These are phyloP conservation scores for Trichoderma pleuroti DNA, from an alignment of 2,329 filamentous ascomycete species.

Conservation along the genomic window DNA sequence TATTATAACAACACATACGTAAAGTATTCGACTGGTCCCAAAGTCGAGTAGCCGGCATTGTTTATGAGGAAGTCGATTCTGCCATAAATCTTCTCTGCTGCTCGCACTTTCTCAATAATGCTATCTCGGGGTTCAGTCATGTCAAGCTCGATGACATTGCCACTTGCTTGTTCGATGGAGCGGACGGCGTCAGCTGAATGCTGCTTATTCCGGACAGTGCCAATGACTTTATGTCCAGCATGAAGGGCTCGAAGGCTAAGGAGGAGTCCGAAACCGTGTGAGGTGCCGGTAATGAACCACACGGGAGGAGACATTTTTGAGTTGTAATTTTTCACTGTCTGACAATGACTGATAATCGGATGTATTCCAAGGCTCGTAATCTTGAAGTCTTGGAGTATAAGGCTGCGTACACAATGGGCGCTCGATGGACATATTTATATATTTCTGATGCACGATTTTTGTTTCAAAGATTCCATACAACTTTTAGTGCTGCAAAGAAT, in stretches of 20 bases:
- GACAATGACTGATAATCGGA: no score
- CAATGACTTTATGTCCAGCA: neutral
- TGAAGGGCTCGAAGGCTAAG: neutral
- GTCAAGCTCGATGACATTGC: neutral
- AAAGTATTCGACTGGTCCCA: neutral
- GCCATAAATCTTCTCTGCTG: neutral
- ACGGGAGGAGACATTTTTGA: neutral
- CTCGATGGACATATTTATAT: neutral
- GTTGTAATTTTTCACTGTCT: neutral
- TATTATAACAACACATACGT: neutral
- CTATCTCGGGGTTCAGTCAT: neutral
- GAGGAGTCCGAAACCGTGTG: neutral
- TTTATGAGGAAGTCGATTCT: neutral
- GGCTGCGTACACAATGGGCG: neutral
- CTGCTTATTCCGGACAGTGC: neutral
- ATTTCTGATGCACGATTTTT: neutral
- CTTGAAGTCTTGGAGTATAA: neutral
- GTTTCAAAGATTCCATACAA: neutral
- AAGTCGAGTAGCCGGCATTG: neutral
- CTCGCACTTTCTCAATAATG: neutral
- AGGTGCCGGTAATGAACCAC: neutral
- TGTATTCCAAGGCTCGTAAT: neutral
- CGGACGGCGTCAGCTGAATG: neutral
- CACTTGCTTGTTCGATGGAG: neutral
- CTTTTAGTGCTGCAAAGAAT: neutral